Base-by-base conservation (phyloP, 768 basidiomycete genomes). In the Trametes gibbosa region DNA sequence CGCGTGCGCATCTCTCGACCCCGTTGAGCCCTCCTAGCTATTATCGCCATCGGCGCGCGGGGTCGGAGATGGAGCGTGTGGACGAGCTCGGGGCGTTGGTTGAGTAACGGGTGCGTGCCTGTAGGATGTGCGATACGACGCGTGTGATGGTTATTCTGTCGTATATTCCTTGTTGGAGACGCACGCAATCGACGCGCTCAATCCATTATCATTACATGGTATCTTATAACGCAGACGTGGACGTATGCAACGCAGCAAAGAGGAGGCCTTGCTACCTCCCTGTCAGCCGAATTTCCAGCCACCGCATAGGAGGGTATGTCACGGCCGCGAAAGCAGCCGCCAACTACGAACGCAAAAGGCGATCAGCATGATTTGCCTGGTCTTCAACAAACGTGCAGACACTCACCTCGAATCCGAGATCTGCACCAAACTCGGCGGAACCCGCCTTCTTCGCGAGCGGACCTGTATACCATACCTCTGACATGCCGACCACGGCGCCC, bases 321-420 rank as follows among this genome's bases (percentile, higher is more conserved):
- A 82, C 71, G 4, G 70, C 82, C 7, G 82, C 69, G 56, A 82
- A 81, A 2, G 50, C 71, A 14, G 78, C 81, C 24, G 77, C 75
- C 47, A 81, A 75, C 76, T 78, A 35, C n/a, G 19, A 19, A 21
- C 16, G 13, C 23, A 23, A 16, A 9, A 14, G 10, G n/a, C 4
- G 21, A 21, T 35, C 14, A 35, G 46, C 37, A 21, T 21, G 46
- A 47, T 29, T 12, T 10, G 29, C 10, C 29, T 5, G 10, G 24
- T 27, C 17, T 23, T n/a, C 2, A 2, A 24, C 14, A 16, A n/a
- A 39, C 17, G n/a, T 5, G 24, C n/a, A 16, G 23, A 12, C 23
- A 40, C 74, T 29, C 27, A 81, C 78, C 73, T 83, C 82, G 56
- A 84, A 83, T 32, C 82, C 82, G 27, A 84, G 72, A 63, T 84